Conservation (phyloP, 1,284 basidiomycete species). For the Ustilago tritici region DNA sequence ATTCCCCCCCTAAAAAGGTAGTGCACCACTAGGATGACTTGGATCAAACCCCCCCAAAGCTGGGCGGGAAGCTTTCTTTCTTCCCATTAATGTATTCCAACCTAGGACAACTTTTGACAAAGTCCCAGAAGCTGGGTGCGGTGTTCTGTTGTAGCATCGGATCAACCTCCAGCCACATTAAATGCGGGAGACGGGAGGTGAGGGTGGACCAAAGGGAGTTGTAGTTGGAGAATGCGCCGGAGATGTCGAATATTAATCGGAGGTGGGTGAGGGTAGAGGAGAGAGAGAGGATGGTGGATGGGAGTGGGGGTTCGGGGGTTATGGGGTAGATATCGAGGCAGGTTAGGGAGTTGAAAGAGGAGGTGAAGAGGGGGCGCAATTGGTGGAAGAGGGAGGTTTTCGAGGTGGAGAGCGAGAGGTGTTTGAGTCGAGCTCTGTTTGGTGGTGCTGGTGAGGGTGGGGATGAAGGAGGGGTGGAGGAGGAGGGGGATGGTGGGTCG, state of each 20-base stretch:
- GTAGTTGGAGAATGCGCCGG: slow-evolving; percentile 38
- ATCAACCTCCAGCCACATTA: slow-evolving; percentile 26
- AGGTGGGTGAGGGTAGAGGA: slow-evolving; percentile 24
- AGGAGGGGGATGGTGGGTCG: slow-evolving; percentile 8
- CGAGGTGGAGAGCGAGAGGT: slow-evolving; percentile 35
- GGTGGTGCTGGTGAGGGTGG: slow-evolving; percentile 2
- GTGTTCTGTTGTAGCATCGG: slow-evolving; percentile 50
- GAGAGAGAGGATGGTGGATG: slow-evolving; percentile 9
- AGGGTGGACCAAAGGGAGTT: slow-evolving; percentile 32
- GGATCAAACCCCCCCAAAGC: slow-evolving; percentile 32
- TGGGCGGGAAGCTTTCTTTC: slow-evolving; percentile 22
- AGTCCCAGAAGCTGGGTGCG: slow-evolving; percentile 41
- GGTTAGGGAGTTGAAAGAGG: slow-evolving; percentile 21
- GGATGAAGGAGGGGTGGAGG: neutral
- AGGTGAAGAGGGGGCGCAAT: slow-evolving; percentile 8
- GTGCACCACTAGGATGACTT: slow-evolving; percentile 14
- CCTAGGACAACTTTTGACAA: slow-evolving; percentile 16
- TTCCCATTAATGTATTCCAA: slow-evolving; percentile 24
- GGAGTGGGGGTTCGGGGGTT: slow-evolving; percentile 37
- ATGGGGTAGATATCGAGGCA: slow-evolving; percentile 45
- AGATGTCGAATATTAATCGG: slow-evolving; percentile 34
- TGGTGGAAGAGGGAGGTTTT: slow-evolving; percentile 45
- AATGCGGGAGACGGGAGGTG: slow-evolving; percentile 7
- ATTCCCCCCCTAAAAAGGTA: slow-evolving; percentile 18
- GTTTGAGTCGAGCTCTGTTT: slow-evolving; percentile 12